Evolutionary conservation across 805 yeast species (phyloP).

Genomic region (Nakazawaea peltata): DNA sequence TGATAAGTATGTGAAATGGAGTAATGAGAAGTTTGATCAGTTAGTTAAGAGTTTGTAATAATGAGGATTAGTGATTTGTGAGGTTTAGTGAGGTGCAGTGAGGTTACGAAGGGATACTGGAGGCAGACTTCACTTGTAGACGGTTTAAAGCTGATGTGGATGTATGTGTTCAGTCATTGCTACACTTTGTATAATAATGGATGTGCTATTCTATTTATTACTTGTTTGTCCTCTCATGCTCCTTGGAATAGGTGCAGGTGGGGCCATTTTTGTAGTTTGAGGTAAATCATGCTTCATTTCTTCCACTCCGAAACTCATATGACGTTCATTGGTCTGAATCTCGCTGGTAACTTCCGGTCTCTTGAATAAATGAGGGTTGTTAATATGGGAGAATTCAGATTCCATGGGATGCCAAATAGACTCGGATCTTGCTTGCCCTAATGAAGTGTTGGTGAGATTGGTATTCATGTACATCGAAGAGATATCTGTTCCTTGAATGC

Average conservation of each 20-base stretch:
- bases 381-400: conserved; percentile 7
- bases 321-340: too few relatives aligned
- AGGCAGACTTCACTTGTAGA: neutral
- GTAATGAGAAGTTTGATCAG: conserved; percentile 21
- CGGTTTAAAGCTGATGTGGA: neutral
- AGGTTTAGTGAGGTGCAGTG: too few relatives aligned
- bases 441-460: conserved; percentile 7
- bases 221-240: too few relatives aligned
- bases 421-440: conserved; percentile 10
- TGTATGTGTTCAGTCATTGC: conserved; percentile 5
- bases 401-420: conserved; percentile 19
- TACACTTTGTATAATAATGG: too few relatives aligned
- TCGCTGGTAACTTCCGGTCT: too few relatives aligned
- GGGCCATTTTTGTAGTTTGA: too few relatives aligned
- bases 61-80: too few relatives aligned
- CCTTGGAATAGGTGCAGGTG: too few relatives aligned
- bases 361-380: conserved; percentile 6
- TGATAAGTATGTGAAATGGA: conserved; percentile 58
- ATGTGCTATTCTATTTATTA: too few relatives aligned
- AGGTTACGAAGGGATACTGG: too few relatives aligned
- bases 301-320: conserved; percentile 21
- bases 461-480: conserved; percentile 9
- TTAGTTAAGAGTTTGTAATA: conserved; percentile 24
- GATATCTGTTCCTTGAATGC: conserved; percentile 11
- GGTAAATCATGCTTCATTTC: too few relatives aligned